These are phyloP conservation scores for Aspergillus mulundensis DNA, from an alignment of 495 filamentous ascomycete species.

Conservation along the genomic window DNA sequence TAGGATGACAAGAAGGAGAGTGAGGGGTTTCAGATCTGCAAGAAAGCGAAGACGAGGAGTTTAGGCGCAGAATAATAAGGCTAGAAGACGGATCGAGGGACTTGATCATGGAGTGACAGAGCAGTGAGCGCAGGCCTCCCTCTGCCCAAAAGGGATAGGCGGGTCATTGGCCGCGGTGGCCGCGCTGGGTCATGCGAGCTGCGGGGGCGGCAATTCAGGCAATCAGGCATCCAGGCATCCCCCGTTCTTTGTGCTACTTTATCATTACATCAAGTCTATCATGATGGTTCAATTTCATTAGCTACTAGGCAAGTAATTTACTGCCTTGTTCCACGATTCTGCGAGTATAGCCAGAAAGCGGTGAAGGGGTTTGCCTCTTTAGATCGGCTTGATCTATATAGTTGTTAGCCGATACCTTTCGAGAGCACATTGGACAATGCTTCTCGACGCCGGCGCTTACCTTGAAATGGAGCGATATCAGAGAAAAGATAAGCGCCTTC, in stretches of 20 bases:
- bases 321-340: neutral
- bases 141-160: slow-evolving; percentile 26
- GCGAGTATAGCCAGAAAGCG: neutral
- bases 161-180: neutral
- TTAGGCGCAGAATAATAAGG: slow-evolving; percentile 3
- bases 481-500: slow-evolving; percentile 92
- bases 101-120: neutral
- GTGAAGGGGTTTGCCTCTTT: slow-evolving; percentile 16
- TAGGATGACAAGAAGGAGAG: slow-evolving; percentile 10
- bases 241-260: neutral
- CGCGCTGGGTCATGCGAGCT: slow-evolving; percentile 38
- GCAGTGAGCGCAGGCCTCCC: slow-evolving; percentile 2
- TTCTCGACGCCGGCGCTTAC: slow-evolving; percentile 31
- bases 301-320: neutral
- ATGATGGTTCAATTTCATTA: neutral
- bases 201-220: slow-evolving; percentile 30
- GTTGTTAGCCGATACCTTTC: slow-evolving; percentile 4
- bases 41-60: slow-evolving; percentile 15
- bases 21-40: slow-evolving; percentile 6
- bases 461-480: slow-evolving; percentile 98
- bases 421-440: neutral
- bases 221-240: slow-evolving; percentile 17
- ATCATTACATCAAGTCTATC: neutral
- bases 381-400: slow-evolving; percentile 76
- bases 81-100: neutral